Base-by-base conservation (phyloP, 2,329 filamentous ascomycete genomes). In the Ceratocystis huliohia region DNA sequence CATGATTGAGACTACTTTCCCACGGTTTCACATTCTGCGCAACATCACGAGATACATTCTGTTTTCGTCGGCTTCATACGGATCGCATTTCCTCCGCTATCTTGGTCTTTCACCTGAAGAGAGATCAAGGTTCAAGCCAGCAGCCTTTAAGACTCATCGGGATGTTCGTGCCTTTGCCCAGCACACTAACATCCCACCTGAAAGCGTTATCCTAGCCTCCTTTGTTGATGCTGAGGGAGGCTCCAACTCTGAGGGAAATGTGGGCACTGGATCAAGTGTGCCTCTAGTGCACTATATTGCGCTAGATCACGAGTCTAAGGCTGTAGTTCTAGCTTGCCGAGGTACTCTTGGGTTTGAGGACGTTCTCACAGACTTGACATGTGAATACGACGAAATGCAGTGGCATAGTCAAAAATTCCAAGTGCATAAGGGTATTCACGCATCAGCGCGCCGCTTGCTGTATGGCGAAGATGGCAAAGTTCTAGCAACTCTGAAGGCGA, bases 271-370 rank as follows among this genome's bases (percentile, higher is more conserved):
- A 0, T 65, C 64, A 5, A 45, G 64, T 46, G 81, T 88, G 66
- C 87, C 87, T 1, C 78, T 90, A 20, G 86, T 89, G 1, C 87
- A 90, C 73, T 90, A 88, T 70, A 82, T 90, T 45, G 85, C 85
- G 1, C 76, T 90, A 0, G 87, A 90, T 70, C 85, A 88, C 71
- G 84, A 86, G 64, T 86, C 86, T 1, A 86, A 85, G 71, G 86
- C 87, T 0, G 84, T 90, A 0, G 86, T 90, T 0, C 76, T 90
- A n/a, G 85, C 86, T 1, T 87, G 88, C 63, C 82, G 87, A 46
- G 87, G 87, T 1, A 90, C 87, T 0, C 78, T 88, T 48, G 87
- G 87, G 0, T 89, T 89, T 68, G 87, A 89, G 71, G 87, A 90
- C 71, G 82, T 89, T 28, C 75, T 90, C 45, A 86, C 86, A 0